Conservation (phyloP, 352 stramenopile species). For the Thalassiosira sp. region DNA sequence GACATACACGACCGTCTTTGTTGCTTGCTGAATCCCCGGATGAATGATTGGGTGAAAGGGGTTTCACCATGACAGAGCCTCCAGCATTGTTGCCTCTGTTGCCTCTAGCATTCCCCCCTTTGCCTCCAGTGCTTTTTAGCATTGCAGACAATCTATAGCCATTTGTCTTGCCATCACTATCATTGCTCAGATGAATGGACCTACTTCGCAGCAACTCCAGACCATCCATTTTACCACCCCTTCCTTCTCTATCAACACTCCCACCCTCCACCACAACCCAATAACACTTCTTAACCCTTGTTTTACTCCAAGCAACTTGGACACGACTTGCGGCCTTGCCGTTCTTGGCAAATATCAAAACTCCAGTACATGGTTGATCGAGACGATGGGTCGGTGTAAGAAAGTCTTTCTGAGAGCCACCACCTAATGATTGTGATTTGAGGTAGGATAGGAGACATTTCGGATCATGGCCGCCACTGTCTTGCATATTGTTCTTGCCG, state of each 20-base stretch:
- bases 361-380: constrained; percentile 80
- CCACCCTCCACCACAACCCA: constrained; percentile 66
- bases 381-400: constrained; percentile 74
- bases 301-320: constrained; percentile 65
- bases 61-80: constrained; percentile 49
- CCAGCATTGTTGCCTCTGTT: constrained; percentile 21
- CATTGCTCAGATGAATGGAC: constrained; percentile 19
- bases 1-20: constrained; percentile 43
- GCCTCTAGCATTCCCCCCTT: background rate
- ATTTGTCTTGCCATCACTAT: constrained; percentile 18
- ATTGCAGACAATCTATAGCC: constrained; percentile 42
- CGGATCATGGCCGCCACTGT: constrained; percentile 14
- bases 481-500: constrained; percentile 20
- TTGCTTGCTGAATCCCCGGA: constrained; percentile 3
- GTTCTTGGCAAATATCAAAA: constrained; percentile 79
- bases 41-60: constrained; percentile 32
- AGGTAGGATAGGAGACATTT: constrained; percentile 76
- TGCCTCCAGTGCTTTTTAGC: constrained; percentile 21
- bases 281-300: constrained; percentile 76
- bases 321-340: constrained; percentile 71
- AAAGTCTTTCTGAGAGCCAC: constrained; percentile 72
- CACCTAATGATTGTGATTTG: constrained; percentile 61
- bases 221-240: constrained; percentile 16
- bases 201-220: constrained; percentile 42
- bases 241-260: constrained; percentile 12